Base-by-base conservation (phyloP, 2,329 filamentous ascomycete species). In the Mollisiaceae sp. region DNA sequence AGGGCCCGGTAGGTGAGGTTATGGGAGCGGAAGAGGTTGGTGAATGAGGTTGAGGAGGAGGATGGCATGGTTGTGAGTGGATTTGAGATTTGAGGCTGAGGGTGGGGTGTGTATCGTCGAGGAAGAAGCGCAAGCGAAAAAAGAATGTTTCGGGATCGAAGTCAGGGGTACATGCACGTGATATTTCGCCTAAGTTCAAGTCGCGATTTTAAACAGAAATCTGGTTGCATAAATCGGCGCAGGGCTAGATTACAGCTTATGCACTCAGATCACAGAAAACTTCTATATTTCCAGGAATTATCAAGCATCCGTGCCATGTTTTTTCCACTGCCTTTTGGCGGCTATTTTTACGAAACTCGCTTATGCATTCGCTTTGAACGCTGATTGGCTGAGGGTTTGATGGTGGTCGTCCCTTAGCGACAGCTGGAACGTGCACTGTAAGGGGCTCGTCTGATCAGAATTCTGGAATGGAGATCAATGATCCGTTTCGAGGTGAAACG, bases 381-480 rank as follows among this genome's bases (percentile, higher is more conserved):
- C 18, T 57, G 15, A 57, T 45, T 27, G 57, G 56, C 20, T 20
- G 8, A 39, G 9, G 20, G 39, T 8, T 27, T 39, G 11, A 47
- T 27, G 54, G 62, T 6, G 45, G 43, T 82, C 15, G 20, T 11
- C 55, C 55, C 55, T 57, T 27, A 62, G 59, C 64, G 59, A 65
- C 45, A 65, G 38, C 55, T 65, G 59, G 47, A 65, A 65, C 64
- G 20, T 14, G 55, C n/a, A 27, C 5, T 65, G 64, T 62, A 47
- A 52, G 60, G 59, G 64, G 32, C n/a, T 54, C 14, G 60, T 59
- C 59, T 63, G 43, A 43, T 43, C 63, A 45, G 24, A 45, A 59
- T 4, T 11, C 15, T 12, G n/a, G n/a, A 52, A 54, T 8, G 24
- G n/a, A 50, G 36, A 39, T 39, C 22, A 35, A 14, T 22, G 11